A percentile compares a stretch with the other conserved stretches of the same genome.
These are phyloP conservation scores for Gloeophyllum trabeum DNA, from an alignment of 768 basidiomycete genomes.

Conservation along the genomic window DNA sequence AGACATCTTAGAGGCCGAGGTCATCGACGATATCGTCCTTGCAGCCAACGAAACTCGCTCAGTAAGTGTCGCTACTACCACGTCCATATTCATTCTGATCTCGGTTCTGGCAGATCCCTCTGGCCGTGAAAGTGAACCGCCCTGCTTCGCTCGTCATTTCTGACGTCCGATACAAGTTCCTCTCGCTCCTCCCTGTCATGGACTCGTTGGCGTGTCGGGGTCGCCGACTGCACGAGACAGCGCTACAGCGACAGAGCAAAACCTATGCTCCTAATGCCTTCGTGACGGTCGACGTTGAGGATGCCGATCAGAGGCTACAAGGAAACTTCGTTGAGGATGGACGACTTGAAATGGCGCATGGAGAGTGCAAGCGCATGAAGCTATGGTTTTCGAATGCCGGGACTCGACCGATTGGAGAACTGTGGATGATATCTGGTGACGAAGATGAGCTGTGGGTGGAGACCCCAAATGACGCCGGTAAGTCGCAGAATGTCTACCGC, in stretches of 20 bases:
- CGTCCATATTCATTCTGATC: background rate
- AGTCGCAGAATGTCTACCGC: too few relatives aligned
- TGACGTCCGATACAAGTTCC: constrained; percentile 54
- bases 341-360: constrained; percentile 45
- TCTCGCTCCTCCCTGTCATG: constrained; percentile 54
- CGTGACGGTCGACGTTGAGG: constrained; percentile 50
- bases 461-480: too few relatives aligned
- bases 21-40: constrained; percentile 50
- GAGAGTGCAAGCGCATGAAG: constrained; percentile 47
- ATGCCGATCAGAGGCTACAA: constrained; percentile 52
- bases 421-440: constrained; percentile 57
- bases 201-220: constrained; percentile 69
- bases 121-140: constrained; percentile 43
- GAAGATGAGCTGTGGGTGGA: constrained; percentile 56
- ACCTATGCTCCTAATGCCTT: constrained; percentile 63
- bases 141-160: constrained; percentile 45
- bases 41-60: constrained; percentile 52
- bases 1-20: constrained; percentile 42
- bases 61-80: constrained; percentile 27
- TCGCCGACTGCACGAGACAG: constrained; percentile 64
- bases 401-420: constrained; percentile 40
- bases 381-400: constrained; percentile 65
- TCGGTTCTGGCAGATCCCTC: constrained; percentile 35
- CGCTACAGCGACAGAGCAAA: constrained; percentile 51
- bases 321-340: constrained; percentile 45